Conservation (phyloP, 208 protist genomes). For the Trichomonas gallinae region DNA sequence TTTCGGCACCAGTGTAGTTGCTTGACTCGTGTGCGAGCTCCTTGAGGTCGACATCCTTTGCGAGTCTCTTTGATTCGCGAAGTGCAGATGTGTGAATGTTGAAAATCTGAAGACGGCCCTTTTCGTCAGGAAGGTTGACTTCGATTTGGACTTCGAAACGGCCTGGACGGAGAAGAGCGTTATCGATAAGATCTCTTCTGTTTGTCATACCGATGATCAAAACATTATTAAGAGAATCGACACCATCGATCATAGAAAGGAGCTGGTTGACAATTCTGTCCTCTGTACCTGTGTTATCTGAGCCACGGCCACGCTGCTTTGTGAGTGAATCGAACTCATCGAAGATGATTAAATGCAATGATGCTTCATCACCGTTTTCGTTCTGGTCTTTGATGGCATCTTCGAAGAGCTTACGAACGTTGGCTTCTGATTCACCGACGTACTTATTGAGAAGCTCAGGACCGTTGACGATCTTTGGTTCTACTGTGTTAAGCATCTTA, state of each 20-base stretch:
- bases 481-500: conserved; percentile 81
- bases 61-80: conserved; percentile 52
- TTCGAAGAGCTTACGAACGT: conserved; percentile 94
- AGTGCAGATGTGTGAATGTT: conserved; percentile 91
- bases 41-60: conserved; percentile 67
- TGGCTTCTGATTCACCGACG: conserved; percentile 93
- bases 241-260: conserved; percentile 87
- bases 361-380: conserved; percentile 37
- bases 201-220: conserved; percentile 99
- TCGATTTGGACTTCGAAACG: conserved; percentile 94
- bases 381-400: conserved; percentile 78
- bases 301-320: conserved; percentile 71
- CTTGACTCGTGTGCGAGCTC: conserved; percentile 75
- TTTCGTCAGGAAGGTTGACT: conserved; percentile 84
- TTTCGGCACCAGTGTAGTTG: conserved; percentile 75
- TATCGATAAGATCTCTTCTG: conserved; percentile 94
- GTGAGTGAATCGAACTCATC: conserved; percentile 99
- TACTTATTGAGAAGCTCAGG: conserved; percentile 85
- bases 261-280: conserved; percentile 97
- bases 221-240: conserved; percentile 96
- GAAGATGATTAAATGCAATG: conserved; percentile 98
- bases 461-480: conserved; percentile 83
- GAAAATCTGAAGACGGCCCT: conserved; percentile 90
- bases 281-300: conserved; percentile 75
- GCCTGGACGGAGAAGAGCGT: conserved; percentile 92